Conservation (phyloP, 306 rosid genomes). For the Prunus kanzakura region DNA sequence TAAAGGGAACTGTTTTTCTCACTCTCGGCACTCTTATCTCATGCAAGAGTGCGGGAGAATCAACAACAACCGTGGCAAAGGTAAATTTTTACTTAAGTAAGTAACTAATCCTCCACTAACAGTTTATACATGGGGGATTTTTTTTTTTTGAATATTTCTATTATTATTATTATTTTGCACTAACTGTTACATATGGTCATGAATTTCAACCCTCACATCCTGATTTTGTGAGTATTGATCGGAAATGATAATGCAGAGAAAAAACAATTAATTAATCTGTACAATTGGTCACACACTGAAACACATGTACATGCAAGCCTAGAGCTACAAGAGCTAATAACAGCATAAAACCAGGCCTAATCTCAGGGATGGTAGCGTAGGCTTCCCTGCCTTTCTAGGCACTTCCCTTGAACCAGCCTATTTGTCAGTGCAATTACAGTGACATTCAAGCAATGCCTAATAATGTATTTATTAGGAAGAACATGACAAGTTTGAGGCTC, state of each 20-base stretch:
- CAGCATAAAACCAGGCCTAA: neutral
- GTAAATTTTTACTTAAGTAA: neutral
- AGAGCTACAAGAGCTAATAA: neutral
- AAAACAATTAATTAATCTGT: neutral
- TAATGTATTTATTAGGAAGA: neutral
- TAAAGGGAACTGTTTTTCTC: neutral
- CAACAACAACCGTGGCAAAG: neutral
- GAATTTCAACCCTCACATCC: neutral
- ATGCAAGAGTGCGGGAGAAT: neutral
- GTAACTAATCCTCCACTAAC: neutral
- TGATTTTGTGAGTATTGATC: neutral
- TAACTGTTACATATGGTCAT: neutral
- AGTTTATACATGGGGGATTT: neutral
- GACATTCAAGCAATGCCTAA: neutral
- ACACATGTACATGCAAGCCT: neutral
- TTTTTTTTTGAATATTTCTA: neutral
- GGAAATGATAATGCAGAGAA: neutral
- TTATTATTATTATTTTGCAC: neutral
- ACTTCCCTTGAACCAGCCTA: neutral
- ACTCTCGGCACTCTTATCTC: neutral
- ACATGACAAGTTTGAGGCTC: neutral
- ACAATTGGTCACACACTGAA: neutral
- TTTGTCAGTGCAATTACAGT: neutral
- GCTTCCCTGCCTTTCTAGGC: neutral
- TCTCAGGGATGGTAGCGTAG: neutral